Evolutionary conservation across 352 stramenopile genomes (phyloP), one percentile per base, ranked within the genome.

Genomic region (Globisporangium irregulare): DNA sequence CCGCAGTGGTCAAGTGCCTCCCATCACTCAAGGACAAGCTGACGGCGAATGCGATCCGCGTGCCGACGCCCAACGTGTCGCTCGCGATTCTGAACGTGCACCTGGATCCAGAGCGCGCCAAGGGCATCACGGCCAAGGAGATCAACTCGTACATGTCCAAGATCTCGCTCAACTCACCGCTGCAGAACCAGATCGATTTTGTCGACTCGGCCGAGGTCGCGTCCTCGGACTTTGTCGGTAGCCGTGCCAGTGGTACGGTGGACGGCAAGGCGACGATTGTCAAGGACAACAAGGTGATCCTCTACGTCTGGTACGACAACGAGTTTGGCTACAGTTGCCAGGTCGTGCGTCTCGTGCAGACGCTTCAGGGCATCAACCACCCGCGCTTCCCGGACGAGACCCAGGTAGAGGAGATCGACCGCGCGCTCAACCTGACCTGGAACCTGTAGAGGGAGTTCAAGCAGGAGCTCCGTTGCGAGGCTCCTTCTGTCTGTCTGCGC

Each of bases 41-140:
- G 53, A 99, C 97, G 64, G 97, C 95, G 71, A 99, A 99, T 79
- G 95, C 97, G 66, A 99, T 99, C 84, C 97, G 97, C 75, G 97
- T 99, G 34, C 97, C 97, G 48, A 99, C 97, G 75, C 97, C 97
- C 61, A 97, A 99, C 80, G 97, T 99, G 22, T 99, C 97, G 59
- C 89, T 99, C 54, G 97, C 98, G 51, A 98, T 99, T 75, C 84
- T 99, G 57, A 99, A 98, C 66, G 81, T 96, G 69, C 84, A 90
- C 64, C 76, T 99, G 46, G 81, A 89, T 66, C 98, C 97, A 71
- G 73, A 75, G 22, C 86, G 87, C 63, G 70, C 80, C 4, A 62
- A 79, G 15, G 78, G 79, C 29, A 76, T 94, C 53, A 91, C 82
- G 2, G 87, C 84, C 43, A 71, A 90, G 38, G 82, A 85, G 14